Evolutionary conservation across 345 rosid species (phyloP).

Genomic region (Pistacia atlantica): DNA sequence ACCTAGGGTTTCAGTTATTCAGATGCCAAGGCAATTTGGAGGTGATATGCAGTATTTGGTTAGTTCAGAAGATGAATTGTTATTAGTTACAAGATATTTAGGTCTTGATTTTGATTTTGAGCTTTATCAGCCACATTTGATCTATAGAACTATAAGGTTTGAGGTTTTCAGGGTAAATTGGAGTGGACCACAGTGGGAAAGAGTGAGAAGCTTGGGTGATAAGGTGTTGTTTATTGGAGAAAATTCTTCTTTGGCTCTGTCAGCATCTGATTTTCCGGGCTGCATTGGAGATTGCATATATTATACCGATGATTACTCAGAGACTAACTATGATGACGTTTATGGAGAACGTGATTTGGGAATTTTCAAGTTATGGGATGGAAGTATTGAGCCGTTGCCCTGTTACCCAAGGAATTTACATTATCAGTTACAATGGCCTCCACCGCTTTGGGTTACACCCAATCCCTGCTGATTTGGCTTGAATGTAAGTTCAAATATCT

Average conservation of each 20-base stretch:
- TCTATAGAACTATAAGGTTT: slow-evolving; percentile 42
- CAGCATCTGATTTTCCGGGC: slow-evolving; percentile 50
- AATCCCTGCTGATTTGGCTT: slow-evolving; percentile 41
- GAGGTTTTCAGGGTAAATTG: slow-evolving; percentile 45
- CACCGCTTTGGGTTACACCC: slow-evolving; percentile 60
- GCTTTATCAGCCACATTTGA: slow-evolving; percentile 23
- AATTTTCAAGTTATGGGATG: slow-evolving; percentile 44
- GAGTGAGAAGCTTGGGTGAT: slow-evolving; percentile 40
- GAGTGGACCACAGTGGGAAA: slow-evolving; percentile 38
- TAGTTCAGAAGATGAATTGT: slow-evolving; percentile 42
- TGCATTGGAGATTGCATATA: slow-evolving; percentile 48
- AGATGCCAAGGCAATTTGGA: slow-evolving; percentile 23
- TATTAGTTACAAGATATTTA: slow-evolving; percentile 42
- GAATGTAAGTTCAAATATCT: slow-evolving; percentile 5
- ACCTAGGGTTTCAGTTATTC: slow-evolving; percentile 36
- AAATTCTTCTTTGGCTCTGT: slow-evolving; percentile 48
- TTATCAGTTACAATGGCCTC: slow-evolving; percentile 31
- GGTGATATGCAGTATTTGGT: slow-evolving; percentile 68
- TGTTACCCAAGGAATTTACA: slow-evolving; percentile 28
- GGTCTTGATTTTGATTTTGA: slow-evolving; percentile 30
- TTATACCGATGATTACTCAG: slow-evolving; percentile 56
- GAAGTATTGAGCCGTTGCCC: slow-evolving; percentile 48
- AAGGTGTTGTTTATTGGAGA: slow-evolving; percentile 46
- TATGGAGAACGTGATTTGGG: slow-evolving; percentile 53
- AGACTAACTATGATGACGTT: slow-evolving; percentile 36